Base-by-base conservation (phyloP, 768 basidiomycete species). In the Calocybe cyanea region DNA sequence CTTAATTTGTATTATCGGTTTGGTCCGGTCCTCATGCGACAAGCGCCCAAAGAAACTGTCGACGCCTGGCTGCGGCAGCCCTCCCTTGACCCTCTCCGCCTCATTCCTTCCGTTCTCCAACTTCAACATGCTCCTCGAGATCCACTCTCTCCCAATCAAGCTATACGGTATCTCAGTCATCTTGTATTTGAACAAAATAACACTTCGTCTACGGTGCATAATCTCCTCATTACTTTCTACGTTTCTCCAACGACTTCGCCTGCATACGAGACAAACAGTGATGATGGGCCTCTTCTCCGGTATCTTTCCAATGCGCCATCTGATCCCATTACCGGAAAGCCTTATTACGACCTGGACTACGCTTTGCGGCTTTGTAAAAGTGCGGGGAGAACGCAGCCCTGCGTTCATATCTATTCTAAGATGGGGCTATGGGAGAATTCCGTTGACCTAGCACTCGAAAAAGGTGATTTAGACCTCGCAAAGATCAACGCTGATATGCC, bases 391-490 rank as follows among this genome's bases (percentile, higher is more conserved):
- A 87, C 81, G 11, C 90, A 91, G 56, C 82, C 94, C 7, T 98
- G 94, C 63, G 92, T 98, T 30, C 87, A 91, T 56, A 93, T 99
- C 39, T 99, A 98, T 66, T 87, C 92, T 7, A 91, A 95, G 68
- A 93, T 99, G 92, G 94, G 92, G 2, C 71, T 97, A 34, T 97
- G 87, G 75, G 96, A 98, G 69, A 92, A 90, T 54, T 91, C 89
- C 49, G 95, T 99, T 31, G 94, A 98, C 63, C 73, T 98, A 36
- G 95, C 96, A 1, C 69, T 99, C 40, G 83, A 90, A 62, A 92
- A 92, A 60, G 95, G 93, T 5, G 96, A 99, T 59, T 62, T 99
- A 45, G 96, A 98, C 52, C 70, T 98, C 19, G 96, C 96, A 7
- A 96, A 91, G 68, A 79, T 86, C 53, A 94, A 96, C 55, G 96